Percentiles rank a stretch among this genome's conserved stretches.
These are phyloP conservation scores for Dendryphion nanum DNA, from an alignment of 2,329 filamentous ascomycete species.

Conservation along the genomic window DNA sequence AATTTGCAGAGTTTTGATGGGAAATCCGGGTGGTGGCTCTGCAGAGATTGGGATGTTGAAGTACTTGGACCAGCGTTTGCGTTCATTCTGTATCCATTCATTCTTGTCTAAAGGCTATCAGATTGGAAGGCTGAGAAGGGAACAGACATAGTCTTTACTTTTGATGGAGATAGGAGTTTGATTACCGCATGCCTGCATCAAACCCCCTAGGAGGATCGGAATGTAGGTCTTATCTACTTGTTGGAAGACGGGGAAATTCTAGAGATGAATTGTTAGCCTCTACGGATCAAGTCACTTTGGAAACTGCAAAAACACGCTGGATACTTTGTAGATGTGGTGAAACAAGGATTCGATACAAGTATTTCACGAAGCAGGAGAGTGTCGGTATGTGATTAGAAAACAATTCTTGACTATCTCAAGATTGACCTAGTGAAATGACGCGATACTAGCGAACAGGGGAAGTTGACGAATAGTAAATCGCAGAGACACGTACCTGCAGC, in stretches of 20 bases:
- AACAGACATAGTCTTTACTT: slow-evolving; percentile 39
- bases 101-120: slow-evolving; percentile 54
- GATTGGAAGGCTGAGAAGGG: not conserved
- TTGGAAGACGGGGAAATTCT: slow-evolving; percentile 58
- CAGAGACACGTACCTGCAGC: slow-evolving; percentile 52
- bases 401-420: too few relatives aligned
- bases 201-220: slow-evolving; percentile 59
- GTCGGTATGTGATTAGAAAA: too few relatives aligned
- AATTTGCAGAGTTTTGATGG: slow-evolving; percentile 49
- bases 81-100: slow-evolving; percentile 55
- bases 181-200: slow-evolving; percentile 59
- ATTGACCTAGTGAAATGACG: too few relatives aligned
- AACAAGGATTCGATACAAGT: not conserved
- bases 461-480: too few relatives aligned
- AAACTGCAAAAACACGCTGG: not conserved
- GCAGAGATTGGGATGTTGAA: slow-evolving; percentile 55
- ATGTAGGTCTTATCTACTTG: slow-evolving; percentile 55
- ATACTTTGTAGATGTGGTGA: too few relatives aligned
- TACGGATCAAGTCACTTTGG: not conserved
- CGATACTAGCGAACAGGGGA: too few relatives aligned
- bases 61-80: slow-evolving; percentile 52
- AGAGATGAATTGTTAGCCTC: not conserved
- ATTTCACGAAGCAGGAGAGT: too few relatives aligned
- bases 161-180: slow-evolving; percentile 56
- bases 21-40: slow-evolving; percentile 51